A percentile compares a stretch with the other conserved stretches of the same genome.
phyloP scores from a whole-genome alignment of 805 yeast species.

The Starmera dryadoides region DNA sequence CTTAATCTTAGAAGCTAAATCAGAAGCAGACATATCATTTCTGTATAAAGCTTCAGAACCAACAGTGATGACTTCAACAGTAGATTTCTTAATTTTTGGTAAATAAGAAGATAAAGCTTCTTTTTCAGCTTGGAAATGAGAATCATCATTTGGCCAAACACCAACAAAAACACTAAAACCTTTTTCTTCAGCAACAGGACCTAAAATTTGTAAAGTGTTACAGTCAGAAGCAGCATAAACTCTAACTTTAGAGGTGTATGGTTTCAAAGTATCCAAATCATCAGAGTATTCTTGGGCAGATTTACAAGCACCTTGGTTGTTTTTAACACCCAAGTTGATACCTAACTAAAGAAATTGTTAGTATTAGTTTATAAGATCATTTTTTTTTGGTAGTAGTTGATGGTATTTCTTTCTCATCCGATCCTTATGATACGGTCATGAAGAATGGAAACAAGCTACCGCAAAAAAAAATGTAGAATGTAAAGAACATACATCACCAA shows the following conservation, averaged over 20 bases:
- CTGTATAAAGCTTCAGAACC: constrained; percentile 97
- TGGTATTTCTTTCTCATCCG: too few relatives aligned
- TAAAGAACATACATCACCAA: constrained; percentile 39
- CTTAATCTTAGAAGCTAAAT: constrained; percentile 61
- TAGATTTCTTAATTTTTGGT: constrained; percentile 61
- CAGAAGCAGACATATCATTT: constrained; percentile 69
- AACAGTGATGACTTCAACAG: constrained; percentile 74
- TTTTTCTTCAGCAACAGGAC: constrained; percentile 77
- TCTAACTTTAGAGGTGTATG: constrained; percentile 62
- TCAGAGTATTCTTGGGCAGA: constrained; percentile 56
- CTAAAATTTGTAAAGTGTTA: constrained; percentile 76
- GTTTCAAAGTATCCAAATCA: constrained; percentile 55
- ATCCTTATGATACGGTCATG: too few relatives aligned
- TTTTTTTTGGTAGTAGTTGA: too few relatives aligned
- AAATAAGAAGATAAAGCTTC: constrained; percentile 61
- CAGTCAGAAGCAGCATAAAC: constrained; percentile 93
- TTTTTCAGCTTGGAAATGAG: constrained; percentile 71
- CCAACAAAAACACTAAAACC: constrained; percentile 78
- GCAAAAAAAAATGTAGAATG: constrained; percentile 9
- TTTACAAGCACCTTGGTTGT: constrained; percentile 72
- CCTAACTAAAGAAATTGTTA: constrained; percentile 39
- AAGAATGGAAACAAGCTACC: neutral
- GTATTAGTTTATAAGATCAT: constrained; percentile 2
- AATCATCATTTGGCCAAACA: constrained; percentile 88
- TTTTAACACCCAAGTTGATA: constrained; percentile 81